These are phyloP conservation scores for Coccinonectria pachysandricola DNA, from an alignment of 2,329 filamentous ascomycete genomes.

Conservation along the genomic window DNA sequence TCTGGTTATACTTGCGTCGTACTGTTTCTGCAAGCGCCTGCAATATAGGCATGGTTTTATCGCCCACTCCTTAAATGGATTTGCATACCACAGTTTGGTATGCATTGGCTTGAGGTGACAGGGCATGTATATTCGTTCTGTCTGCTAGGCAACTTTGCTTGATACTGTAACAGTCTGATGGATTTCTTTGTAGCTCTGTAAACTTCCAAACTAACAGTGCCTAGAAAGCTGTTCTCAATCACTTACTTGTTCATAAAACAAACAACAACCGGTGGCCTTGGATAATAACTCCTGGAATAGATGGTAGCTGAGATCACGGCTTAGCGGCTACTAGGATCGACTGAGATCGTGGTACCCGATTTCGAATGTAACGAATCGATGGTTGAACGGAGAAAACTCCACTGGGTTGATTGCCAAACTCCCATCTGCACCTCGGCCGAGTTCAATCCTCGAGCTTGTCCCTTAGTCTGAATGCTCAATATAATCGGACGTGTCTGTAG, in stretches of 20 bases:
- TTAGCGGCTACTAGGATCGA: slow-evolving; percentile 2
- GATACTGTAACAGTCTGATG: too few species aligned
- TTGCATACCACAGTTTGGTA: too few species aligned
- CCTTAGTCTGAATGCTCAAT: slow-evolving; percentile 4
- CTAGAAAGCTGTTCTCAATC: not conserved
- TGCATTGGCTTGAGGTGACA: too few species aligned
- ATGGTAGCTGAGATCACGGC: slow-evolving; percentile 1
- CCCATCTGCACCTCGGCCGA: slow-evolving; percentile 3
- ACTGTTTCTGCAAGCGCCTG: too few species aligned
- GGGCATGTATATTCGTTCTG: too few species aligned
- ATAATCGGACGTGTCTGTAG: slow-evolving; percentile 2
- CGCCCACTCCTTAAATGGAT: too few species aligned
- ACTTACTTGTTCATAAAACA: not conserved
- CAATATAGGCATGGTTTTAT: too few species aligned
- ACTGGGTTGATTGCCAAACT: slow-evolving; percentile 3
- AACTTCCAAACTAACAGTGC: slow-evolving; percentile 1
- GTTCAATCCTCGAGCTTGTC: slow-evolving; percentile 1
- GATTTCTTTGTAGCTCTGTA: too few species aligned
- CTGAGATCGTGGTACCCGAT: too few species aligned
- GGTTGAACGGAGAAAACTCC: slow-evolving; percentile 3
- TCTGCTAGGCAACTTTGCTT: too few species aligned
- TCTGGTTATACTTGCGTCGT: too few species aligned
- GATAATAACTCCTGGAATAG: slow-evolving; percentile 2
- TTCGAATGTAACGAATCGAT: not conserved
- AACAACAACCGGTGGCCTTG: slow-evolving; percentile 1